A percentile compares a stretch with the other conserved stretches of the same genome.
phyloP scores from a whole-genome alignment of 768 basidiomycete genomes.

The Tricholoma matsutake region DNA sequence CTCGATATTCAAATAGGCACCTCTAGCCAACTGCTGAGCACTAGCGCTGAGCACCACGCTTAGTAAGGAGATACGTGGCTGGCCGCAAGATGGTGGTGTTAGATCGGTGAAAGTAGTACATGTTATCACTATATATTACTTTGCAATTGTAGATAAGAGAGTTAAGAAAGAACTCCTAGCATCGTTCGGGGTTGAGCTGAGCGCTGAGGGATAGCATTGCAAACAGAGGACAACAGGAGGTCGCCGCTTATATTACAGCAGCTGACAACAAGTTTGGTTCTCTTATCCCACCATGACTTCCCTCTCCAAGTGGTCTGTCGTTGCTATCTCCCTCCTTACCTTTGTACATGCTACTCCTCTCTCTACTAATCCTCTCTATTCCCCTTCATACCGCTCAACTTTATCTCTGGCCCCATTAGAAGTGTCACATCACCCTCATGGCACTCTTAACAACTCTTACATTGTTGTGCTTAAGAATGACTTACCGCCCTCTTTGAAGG shows the following conservation, averaged over 20 bases:
- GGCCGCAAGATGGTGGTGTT: no score
- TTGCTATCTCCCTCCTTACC: slow-evolving; percentile 39
- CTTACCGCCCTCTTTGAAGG: slow-evolving; percentile 49
- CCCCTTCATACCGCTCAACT: slow-evolving; percentile 36
- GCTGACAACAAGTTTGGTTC: slow-evolving; percentile 9
- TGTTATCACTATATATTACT: no score
- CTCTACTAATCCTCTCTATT: slow-evolving; percentile 38
- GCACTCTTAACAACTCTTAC: slow-evolving; percentile 86
- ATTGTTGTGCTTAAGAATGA: slow-evolving; percentile 86
- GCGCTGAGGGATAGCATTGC: slow-evolving; percentile 1
- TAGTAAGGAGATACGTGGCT: no score
- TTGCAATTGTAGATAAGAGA: no score
- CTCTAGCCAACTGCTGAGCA: no score
- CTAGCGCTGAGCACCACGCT: no score
- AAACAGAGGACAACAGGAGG: slow-evolving; percentile 31
- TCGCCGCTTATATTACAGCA: slow-evolving; percentile 22
- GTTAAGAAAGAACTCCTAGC: no score
- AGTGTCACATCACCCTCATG: slow-evolving; percentile 60
- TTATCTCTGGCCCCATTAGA: slow-evolving; percentile 60
- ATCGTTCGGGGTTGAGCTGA: neutral
- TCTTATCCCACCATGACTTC: slow-evolving; percentile 40
- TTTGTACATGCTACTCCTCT: slow-evolving; percentile 44
- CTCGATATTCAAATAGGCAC: no score
- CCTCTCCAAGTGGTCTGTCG: slow-evolving; percentile 39
- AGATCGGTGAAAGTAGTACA: no score